Evolutionary conservation across 225 moss, liverwort and hornwort species (phyloP).

Genomic region (Marchantia paleacea): DNA sequence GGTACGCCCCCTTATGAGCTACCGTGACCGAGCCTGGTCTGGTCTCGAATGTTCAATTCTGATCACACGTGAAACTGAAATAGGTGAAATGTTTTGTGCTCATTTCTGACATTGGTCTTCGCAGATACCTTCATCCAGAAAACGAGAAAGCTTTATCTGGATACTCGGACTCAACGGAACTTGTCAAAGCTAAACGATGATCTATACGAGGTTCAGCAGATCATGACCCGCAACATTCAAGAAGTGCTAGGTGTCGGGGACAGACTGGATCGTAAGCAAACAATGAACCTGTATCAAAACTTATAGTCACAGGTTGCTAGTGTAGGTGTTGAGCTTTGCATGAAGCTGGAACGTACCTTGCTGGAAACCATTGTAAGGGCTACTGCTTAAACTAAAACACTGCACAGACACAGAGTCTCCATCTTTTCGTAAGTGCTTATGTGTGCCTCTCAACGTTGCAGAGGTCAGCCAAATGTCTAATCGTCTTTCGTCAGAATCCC

Average conservation of each 20-base stretch:
- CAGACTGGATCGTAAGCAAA: constrained; percentile 46
- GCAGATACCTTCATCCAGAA: constrained; percentile 58
- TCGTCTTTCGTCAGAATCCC: constrained; percentile 82
- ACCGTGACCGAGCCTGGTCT: not conserved
- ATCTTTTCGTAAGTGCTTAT: not conserved
- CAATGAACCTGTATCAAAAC: not conserved
- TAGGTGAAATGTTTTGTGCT: not conserved
- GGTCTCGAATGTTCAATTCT: not conserved
- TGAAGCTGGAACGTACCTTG: not conserved
- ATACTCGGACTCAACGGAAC: constrained; percentile 56
- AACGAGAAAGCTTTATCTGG: constrained; percentile 55
- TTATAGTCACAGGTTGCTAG: not conserved
- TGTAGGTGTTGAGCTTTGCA: not conserved
- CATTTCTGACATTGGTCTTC: not conserved
- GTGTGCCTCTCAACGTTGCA: constrained; percentile 29
- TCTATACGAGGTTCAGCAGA: constrained; percentile 53
- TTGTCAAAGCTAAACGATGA: constrained; percentile 56
- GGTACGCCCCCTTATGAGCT: not conserved
- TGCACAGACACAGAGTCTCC: not conserved
- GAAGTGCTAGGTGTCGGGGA: constrained; percentile 55
- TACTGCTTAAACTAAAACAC: not conserved
- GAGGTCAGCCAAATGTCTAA: constrained; percentile 98
- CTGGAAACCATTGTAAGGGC: not conserved
- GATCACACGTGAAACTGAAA: not conserved
- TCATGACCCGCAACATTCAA: constrained; percentile 60